A percentile compares a stretch with the other conserved stretches of the same genome.
Evolutionary conservation across 768 basidiomycete species (phyloP).

Genomic region (Cystoderma amianthinum): DNA sequence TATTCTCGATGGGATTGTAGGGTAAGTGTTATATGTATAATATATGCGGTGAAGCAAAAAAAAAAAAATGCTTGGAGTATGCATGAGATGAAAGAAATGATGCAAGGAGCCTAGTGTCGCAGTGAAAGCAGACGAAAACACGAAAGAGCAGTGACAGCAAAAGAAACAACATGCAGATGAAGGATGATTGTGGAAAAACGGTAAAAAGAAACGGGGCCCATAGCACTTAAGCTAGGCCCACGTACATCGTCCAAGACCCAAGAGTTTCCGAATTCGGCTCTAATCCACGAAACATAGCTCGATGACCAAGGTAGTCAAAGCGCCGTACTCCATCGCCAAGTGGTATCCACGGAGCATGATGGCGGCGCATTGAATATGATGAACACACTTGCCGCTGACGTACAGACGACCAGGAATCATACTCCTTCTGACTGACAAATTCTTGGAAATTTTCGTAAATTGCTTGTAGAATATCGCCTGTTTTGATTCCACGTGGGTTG

Average conservation of each 20-base stretch:
- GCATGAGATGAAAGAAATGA: no score
- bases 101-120: no score
- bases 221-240: not conserved
- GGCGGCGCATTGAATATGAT: constrained; percentile 15
- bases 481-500: constrained; percentile 39
- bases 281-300: constrained; percentile 44
- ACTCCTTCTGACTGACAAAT: constrained; percentile 26
- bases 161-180: not conserved
- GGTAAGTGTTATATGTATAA: no score
- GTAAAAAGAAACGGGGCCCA: not conserved
- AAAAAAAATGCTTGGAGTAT: no score
- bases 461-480: constrained; percentile 42
- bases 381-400: constrained; percentile 25
- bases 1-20: no score
- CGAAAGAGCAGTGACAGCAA: no score
- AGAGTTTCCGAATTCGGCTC: constrained; percentile 42
- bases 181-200: not conserved
- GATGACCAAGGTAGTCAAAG: constrained; percentile 43
- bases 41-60: no score
- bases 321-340: constrained; percentile 19
- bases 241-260: constrained; percentile 26
- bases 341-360: constrained; percentile 1
- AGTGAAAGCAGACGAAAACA: no score
- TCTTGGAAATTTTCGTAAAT: constrained; percentile 38
- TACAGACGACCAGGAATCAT: constrained; percentile 22